Percentiles rank a stretch among this genome's conserved stretches.
These are phyloP conservation scores for Zopfochytrium polystomum DNA, from an alignment of 371 early-diverging fungal genomes.

Conservation along the genomic window DNA sequence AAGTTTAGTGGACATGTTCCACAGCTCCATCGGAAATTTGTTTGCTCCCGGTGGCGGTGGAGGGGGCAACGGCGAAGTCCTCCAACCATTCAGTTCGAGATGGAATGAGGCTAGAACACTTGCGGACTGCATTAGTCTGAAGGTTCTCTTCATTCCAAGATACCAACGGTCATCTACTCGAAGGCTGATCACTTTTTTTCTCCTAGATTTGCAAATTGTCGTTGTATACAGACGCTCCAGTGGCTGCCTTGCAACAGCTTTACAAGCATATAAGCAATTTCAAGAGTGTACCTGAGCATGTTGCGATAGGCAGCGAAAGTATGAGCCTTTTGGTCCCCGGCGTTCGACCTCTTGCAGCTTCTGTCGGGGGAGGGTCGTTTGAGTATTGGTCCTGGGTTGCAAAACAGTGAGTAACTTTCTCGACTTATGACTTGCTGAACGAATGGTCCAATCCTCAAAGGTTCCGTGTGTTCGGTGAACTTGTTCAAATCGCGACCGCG, in stretches of 20 bases:
- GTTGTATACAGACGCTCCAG: slow-evolving; percentile 62
- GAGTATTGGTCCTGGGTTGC: slow-evolving; percentile 84
- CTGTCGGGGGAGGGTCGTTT: slow-evolving; percentile 53
- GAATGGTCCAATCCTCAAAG: slow-evolving; percentile 19
- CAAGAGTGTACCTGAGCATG: slow-evolving; percentile 38
- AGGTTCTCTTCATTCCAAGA: slow-evolving; percentile 50
- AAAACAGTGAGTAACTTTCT: slow-evolving; percentile 52
- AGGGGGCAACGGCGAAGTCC: slow-evolving; percentile 12
- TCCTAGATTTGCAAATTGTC: slow-evolving; percentile 68
- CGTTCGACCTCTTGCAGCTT: slow-evolving; percentile 18
- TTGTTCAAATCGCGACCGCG: slow-evolving; percentile 63
- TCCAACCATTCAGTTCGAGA: slow-evolving; percentile 33
- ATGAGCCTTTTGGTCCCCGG: slow-evolving; percentile 10
- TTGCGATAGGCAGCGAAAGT: slow-evolving; percentile 11
- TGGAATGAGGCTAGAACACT: slow-evolving; percentile 41
- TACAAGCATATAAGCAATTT: slow-evolving; percentile 62
- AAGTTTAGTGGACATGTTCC: slow-evolving; percentile 61
- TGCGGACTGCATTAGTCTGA: slow-evolving; percentile 69
- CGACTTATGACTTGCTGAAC: neutral
- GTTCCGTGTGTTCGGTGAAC: slow-evolving; percentile 72
- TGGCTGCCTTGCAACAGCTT: slow-evolving; percentile 64
- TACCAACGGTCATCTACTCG: neutral
- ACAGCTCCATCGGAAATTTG: slow-evolving; percentile 12
- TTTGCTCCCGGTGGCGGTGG: slow-evolving; percentile 20
- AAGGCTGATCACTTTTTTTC: neutral